These are phyloP conservation scores for Torrubiella hemipterigena DNA, from an alignment of 2,329 filamentous ascomycete genomes.

Conservation along the genomic window DNA sequence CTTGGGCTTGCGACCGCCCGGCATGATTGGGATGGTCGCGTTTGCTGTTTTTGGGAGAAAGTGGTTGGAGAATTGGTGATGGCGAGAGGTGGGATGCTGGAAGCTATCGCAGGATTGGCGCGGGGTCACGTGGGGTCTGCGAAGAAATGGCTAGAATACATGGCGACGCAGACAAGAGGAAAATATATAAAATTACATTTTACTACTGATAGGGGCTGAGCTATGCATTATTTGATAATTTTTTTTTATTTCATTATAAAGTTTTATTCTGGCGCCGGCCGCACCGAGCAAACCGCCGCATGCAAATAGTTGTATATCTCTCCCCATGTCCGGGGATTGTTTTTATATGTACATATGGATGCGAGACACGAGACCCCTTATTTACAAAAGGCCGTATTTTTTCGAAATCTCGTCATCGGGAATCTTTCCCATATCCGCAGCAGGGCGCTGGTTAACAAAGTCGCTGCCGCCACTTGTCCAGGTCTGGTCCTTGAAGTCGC, in stretches of 20 bases:
- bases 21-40: conserved; percentile 19
- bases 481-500: conserved; percentile 48
- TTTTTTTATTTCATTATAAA: not conserved
- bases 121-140: not conserved
- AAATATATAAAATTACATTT: no score
- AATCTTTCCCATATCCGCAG: conserved; percentile 15
- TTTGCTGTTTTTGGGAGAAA: no score
- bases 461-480: conserved; percentile 48
- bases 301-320: no score
- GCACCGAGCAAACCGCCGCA: no score
- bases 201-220: no score
- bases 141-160: no score
- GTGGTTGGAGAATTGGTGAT: not conserved
- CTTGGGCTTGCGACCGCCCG: conserved; percentile 40
- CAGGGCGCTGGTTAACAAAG: conserved; percentile 29
- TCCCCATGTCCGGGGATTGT: not conserved
- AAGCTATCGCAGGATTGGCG: conserved; percentile 1
- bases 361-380: no score
- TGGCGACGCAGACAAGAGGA: no score
- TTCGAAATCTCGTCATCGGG: conserved; percentile 17
- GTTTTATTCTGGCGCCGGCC: conserved; percentile 2
- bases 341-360: not conserved
- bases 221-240: no score
- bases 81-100: not conserved
- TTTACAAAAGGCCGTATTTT: conserved; percentile 11